Base-by-base conservation (phyloP, 192 early-diverging fungal genomes). In the Cladochytrium replicatum region DNA sequence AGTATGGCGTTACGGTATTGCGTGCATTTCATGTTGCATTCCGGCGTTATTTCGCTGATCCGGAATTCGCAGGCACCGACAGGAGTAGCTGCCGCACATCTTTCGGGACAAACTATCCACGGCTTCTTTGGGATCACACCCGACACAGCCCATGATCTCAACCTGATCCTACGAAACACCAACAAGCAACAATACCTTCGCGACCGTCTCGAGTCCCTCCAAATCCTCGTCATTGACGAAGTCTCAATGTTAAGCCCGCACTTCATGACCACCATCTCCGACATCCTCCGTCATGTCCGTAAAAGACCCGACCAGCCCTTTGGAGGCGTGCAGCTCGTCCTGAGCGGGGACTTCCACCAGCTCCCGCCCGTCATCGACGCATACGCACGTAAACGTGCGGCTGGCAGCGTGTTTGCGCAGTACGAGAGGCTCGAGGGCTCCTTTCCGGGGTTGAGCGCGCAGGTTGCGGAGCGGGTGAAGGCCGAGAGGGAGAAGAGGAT, bases 341-440 rank as follows among this genome's bases (percentile, higher is more conserved):
- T 74, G 2, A 48, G 46, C 23, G 74, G 74, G 2, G 74, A 76
- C 48, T 76, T 76, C 34, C 58, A 48, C 25, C 74, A 76, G 46
- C 51, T 75, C 3, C 72, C 72, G 5, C 72, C 72, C 6, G 55
- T 75, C 22, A 44, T 46, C 6, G 9, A 22, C 6, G 34, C 9
- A 43, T 43, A 43, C 15, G 4, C 4, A 4, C 26, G 22, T 43
- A n/a, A n/a, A n/a, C n/a, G n/a, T n/a, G n/a, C n/a, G n/a, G n/a
- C n/a, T n/a, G n/a, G n/a, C n/a, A n/a, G n/a, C n/a, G n/a, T n/a
- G n/a, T n/a, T n/a, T n/a, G n/a, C n/a, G n/a, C n/a, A n/a, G n/a
- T n/a, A n/a, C n/a, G n/a, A n/a, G n/a, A n/a, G n/a, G n/a, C n/a
- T n/a, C n/a, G n/a, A n/a, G n/a, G n/a, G n/a, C n/a, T n/a, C n/a